Conservation (phyloP, 345 rosid species). For the Cardamine resedifolia region DNA sequence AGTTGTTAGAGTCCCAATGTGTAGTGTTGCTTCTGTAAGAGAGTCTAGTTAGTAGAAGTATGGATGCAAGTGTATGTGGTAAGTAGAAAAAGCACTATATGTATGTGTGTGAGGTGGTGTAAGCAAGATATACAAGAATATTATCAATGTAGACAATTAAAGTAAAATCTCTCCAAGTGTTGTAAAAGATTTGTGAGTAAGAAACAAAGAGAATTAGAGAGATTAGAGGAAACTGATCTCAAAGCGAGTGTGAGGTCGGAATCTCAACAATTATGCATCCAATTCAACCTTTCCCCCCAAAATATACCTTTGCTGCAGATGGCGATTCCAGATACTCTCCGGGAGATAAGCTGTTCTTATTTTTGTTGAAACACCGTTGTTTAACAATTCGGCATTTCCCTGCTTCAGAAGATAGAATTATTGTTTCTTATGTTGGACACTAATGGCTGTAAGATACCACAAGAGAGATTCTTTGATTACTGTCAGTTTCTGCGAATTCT, state of each 20-base stretch:
- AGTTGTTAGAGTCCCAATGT: no score
- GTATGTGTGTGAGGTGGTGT: not conserved
- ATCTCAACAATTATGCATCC: no score
- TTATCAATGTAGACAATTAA: no score
- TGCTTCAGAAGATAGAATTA: slow-evolving; percentile 7
- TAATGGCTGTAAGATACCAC: not conserved
- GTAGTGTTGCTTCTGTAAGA: not conserved
- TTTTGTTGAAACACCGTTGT: not conserved
- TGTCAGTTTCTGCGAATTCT: slow-evolving; percentile 20
- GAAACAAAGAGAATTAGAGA: no score
- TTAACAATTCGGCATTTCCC: not conserved
- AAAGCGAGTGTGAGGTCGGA: no score
- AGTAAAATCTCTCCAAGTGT: no score
- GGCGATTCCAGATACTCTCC: slow-evolving; percentile 12
- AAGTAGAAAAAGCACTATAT: not conserved
- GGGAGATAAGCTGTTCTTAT: not conserved
- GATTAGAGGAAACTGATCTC: no score
- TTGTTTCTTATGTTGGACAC: not conserved
- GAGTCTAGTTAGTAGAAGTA: not conserved
- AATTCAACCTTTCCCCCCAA: no score
- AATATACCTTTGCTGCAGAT: slow-evolving; percentile 5
- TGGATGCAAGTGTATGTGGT: not conserved
- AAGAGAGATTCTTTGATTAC: slow-evolving; percentile 34
- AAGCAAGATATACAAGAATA: no score
- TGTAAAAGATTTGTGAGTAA: no score